Evolutionary conservation across 2,329 filamentous ascomycete species (phyloP).

Genomic region (Zymoseptoria brevis): DNA sequence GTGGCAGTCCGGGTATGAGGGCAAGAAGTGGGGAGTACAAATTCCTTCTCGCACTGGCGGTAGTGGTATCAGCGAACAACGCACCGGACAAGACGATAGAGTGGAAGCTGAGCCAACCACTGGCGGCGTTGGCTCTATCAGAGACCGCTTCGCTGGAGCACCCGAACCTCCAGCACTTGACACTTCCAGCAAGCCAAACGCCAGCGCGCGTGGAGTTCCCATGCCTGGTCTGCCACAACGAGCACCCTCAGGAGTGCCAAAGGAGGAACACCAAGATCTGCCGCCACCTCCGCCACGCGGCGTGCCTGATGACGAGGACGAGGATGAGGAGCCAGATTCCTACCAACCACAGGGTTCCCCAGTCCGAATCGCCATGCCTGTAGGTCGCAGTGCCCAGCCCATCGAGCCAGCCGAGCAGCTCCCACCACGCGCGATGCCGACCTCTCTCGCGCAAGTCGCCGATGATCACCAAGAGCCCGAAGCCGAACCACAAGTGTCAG

Average conservation of each 20-base stretch:
- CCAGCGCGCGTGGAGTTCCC: conserved; percentile 55
- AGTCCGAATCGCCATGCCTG: conserved; percentile 77
- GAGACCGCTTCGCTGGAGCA: conserved; percentile 70
- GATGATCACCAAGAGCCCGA: conserved; percentile 57
- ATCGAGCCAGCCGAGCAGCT: conserved; percentile 46
- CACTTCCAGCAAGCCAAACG: conserved; percentile 60
- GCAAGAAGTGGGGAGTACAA: conserved; percentile 84
- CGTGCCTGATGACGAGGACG: conserved; percentile 26
- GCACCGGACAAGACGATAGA: conserved; percentile 51
- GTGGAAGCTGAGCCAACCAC: conserved; percentile 45
- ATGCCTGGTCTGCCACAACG: conserved; percentile 67
- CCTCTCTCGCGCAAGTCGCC: conserved; percentile 54
- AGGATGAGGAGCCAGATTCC: conserved; percentile 31
- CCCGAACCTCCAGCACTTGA: conserved; percentile 57
- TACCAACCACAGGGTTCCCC: conserved; percentile 56
- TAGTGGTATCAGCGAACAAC: conserved; percentile 50
- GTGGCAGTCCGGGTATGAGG: conserved; percentile 87
- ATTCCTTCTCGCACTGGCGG: conserved; percentile 65
- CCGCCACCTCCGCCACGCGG: conserved; percentile 37
- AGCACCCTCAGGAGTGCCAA: conserved; percentile 45
- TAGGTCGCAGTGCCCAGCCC: conserved; percentile 55
- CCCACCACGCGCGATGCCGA: conserved; percentile 51
- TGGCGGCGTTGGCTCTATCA: conserved; percentile 64
- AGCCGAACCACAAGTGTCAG: conserved; percentile 56
- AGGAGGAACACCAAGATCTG: conserved; percentile 44